phyloP scores from a whole-genome alignment of 1,139 yeast species.

The Saccharomyces hybrid region DNA sequence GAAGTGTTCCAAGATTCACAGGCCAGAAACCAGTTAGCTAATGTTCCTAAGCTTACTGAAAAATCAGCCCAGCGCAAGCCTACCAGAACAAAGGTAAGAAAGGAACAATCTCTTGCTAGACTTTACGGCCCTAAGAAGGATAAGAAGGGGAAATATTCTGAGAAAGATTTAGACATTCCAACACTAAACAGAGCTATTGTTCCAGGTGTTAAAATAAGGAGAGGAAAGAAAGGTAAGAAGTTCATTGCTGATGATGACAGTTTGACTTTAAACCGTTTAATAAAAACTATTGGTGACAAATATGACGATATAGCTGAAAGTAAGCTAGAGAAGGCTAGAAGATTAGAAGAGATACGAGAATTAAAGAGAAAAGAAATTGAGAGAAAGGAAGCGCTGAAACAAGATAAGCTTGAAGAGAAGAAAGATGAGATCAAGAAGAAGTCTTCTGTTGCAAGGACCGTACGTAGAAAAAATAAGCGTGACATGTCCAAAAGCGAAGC shows the following conservation, averaged over 20 bases:
- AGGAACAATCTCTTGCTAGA: slow-evolving; percentile 56
- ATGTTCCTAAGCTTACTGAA: slow-evolving; percentile 57
- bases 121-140: slow-evolving; percentile 60
- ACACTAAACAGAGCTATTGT: slow-evolving; percentile 70
- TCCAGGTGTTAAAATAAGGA: slow-evolving; percentile 72
- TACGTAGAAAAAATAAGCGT: slow-evolving; percentile 64
- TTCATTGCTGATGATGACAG: slow-evolving; percentile 70
- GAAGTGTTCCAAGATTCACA: slow-evolving; percentile 57
- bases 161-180: slow-evolving; percentile 73
- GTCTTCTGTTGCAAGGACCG: slow-evolving; percentile 58
- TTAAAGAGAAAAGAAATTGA: slow-evolving; percentile 81
- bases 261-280: slow-evolving; percentile 56
- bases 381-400: slow-evolving; percentile 65
- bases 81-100: slow-evolving; percentile 49
- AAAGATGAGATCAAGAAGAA: slow-evolving; percentile 68
- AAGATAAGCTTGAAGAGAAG: slow-evolving; percentile 62
- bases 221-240: slow-evolving; percentile 89
- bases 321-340: slow-evolving; percentile 79
- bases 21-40: slow-evolving; percentile 57
- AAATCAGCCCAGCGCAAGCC: slow-evolving; percentile 48
- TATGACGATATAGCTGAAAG: slow-evolving; percentile 80
- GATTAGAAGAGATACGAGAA: slow-evolving; percentile 84
- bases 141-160: slow-evolving; percentile 55
- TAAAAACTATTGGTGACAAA: slow-evolving; percentile 73
- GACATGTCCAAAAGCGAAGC: slow-evolving; percentile 38